A percentile compares a stretch with the other conserved stretches of the same genome.
Evolutionary conservation across 148 eudicot genomes (phyloP).

Genomic region (Fagopyrum tataricum): DNA sequence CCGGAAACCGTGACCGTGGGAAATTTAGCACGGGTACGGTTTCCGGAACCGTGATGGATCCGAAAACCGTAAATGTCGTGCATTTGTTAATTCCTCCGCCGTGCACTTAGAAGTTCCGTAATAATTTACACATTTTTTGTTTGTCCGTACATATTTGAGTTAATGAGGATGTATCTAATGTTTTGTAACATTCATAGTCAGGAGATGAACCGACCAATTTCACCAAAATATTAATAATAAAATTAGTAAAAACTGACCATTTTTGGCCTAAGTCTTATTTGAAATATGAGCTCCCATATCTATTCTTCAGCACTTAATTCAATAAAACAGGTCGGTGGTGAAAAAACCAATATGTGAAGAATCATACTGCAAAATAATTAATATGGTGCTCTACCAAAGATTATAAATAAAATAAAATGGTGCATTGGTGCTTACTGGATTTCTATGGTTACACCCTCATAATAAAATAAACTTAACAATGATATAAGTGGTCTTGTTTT

Average conservation of each 20-base stretch:
- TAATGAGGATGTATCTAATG: not conserved
- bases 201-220: not conserved
- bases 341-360: not conserved
- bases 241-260: not conserved
- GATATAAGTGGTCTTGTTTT: too few relatives aligned
- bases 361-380: not conserved
- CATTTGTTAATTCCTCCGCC: too few relatives aligned
- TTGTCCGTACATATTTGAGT: not conserved
- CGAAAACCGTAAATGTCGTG: too few relatives aligned
- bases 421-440: too few relatives aligned
- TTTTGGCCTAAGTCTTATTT: not conserved
- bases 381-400: not conserved
- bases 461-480: too few relatives aligned
- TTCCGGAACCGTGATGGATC: too few relatives aligned
- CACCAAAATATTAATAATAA: not conserved
- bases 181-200: not conserved
- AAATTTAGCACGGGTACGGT: too few relatives aligned
- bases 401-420: too few relatives aligned
- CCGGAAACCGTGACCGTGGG: too few relatives aligned
- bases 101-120: too few relatives aligned
- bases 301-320: not conserved
- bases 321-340: constrained; percentile 1
- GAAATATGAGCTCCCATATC: not conserved
- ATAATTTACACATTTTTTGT: not conserved
- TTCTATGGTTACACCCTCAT: too few relatives aligned